Evolutionary conservation across 1,139 yeast genomes (phyloP), one percentile per base, ranked within the genome.

Genomic region (Starmera stellimalicola): DNA sequence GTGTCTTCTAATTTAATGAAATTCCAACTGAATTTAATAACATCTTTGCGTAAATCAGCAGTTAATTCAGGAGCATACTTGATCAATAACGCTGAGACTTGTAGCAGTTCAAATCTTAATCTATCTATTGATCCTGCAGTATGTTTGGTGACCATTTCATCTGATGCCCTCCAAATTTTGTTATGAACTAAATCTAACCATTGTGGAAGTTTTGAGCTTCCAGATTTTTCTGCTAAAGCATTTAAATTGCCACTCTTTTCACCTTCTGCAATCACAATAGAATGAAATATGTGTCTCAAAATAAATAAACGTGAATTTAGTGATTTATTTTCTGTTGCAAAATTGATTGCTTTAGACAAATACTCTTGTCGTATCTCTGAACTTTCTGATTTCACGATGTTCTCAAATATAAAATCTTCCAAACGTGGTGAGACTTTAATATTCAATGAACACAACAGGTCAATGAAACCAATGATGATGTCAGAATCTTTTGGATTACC

Each of bases 1-100:
- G 78, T 73, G 51, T 93, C 99, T 44, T 88, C 97, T 30, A 88
- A 61, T 47, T 85, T 85, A 50, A 91, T 81, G 50, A 79, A 84
- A 45, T 83, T 83, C 98, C 98, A 93, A 45, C 91, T 83, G 60
- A 88, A 91, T 54, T 85, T 87, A 57, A 91, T 84, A 30, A 91
- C 74, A 47, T 87, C 95, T 50, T 87, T 91, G 31, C 87, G 70
- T 43, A 74, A 70, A n/a, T 73, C 79, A 7, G 70, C 62, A 14
- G 85, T 68, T 16, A 67, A 55, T 1, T 62, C 55, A 0, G 95
- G 74, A 2, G 85, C 79, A 58, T 76, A 70, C 48, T 78, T 79
- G 28, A 88, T 73, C 30, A 91, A 59, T 33, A 82, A 60, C 0
- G 95, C 77, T 0, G 97, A 81, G 53, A 85, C 59, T 46, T 88